phyloP scores from a whole-genome alignment of 805 yeast genomes.

The Torulaspora delbrueckii region DNA sequence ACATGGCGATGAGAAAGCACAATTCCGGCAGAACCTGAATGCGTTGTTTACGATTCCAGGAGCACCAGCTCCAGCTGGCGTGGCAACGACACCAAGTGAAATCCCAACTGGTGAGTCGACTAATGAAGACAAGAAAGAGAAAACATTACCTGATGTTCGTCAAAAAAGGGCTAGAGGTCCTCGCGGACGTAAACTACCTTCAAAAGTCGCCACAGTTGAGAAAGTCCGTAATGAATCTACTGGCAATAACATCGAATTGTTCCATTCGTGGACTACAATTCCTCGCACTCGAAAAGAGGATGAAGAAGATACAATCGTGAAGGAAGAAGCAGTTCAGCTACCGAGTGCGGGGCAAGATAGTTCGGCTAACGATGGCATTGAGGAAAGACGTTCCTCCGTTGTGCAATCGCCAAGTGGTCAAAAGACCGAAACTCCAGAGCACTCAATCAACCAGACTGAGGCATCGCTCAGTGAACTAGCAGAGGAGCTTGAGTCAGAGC shows the following conservation, averaged over 20 bases:
- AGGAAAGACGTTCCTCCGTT: conserved; percentile 11
- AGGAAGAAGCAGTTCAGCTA: neutral
- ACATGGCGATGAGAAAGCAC: conserved; percentile 24
- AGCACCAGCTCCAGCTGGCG: conserved; percentile 36
- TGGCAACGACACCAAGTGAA: conserved; percentile 25
- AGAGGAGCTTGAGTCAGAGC: neutral
- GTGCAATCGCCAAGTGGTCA: neutral
- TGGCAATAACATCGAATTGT: conserved; percentile 20
- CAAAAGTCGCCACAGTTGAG: conserved; percentile 41
- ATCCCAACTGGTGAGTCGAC: conserved; percentile 11
- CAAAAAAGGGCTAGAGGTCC: conserved; percentile 61
- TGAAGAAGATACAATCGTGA: neutral
- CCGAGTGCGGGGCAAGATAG: neutral
- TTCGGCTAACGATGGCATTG: conserved; percentile 1
- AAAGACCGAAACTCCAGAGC: neutral
- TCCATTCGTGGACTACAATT: conserved; percentile 24
- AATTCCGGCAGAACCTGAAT: conserved; percentile 54
- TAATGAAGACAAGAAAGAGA: conserved; percentile 3
- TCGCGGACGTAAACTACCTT: conserved; percentile 63
- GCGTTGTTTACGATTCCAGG: conserved; percentile 60
- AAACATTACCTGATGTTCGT: conserved; percentile 6
- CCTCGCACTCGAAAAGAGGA: neutral
- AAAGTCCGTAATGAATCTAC: conserved; percentile 24
- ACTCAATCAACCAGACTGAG: neutral
- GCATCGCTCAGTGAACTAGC: neutral